phyloP scores from a whole-genome alignment of 441 rosid genomes.

The Gossypium aridum region DNA sequence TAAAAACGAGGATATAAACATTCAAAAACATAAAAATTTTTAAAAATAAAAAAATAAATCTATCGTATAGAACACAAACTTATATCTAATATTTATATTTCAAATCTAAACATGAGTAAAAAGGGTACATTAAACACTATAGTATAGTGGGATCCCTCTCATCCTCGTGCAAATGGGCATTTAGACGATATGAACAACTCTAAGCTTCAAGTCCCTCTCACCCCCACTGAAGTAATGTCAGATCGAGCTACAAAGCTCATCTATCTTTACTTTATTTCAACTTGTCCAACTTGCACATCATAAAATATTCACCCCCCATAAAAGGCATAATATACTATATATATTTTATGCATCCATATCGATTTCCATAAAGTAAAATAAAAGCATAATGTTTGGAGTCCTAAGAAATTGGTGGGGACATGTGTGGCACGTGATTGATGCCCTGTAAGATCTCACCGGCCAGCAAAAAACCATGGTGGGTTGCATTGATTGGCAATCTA shows the following conservation, averaged over 20 bases:
- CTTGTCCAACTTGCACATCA: constrained; percentile 9
- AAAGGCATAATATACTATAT: background rate
- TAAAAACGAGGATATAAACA: too few species aligned
- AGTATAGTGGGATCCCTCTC: background rate
- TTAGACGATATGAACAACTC: background rate
- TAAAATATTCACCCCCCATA: background rate
- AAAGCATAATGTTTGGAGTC: background rate
- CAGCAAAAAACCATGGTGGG: background rate
- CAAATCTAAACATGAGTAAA: background rate
- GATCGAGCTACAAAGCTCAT: background rate
- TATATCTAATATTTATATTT: background rate
- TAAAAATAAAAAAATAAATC: background rate
- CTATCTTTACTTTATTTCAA: constrained; percentile 4
- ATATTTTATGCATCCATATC: background rate
- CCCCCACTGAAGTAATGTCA: background rate
- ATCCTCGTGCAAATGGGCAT: background rate
- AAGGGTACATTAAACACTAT: background rate
- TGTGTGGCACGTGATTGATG: constrained; percentile 9
- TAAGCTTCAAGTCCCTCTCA: background rate
- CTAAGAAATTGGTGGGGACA: constrained; percentile 7
- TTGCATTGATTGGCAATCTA: background rate
- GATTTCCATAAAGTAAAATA: background rate
- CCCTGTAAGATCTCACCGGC: constrained; percentile 6
- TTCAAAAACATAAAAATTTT: too few species aligned
- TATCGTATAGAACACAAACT: background rate